These are phyloP conservation scores for Orychophragmus violaceus DNA, from an alignment of 345 rosid genomes.

Conservation along the genomic window DNA sequence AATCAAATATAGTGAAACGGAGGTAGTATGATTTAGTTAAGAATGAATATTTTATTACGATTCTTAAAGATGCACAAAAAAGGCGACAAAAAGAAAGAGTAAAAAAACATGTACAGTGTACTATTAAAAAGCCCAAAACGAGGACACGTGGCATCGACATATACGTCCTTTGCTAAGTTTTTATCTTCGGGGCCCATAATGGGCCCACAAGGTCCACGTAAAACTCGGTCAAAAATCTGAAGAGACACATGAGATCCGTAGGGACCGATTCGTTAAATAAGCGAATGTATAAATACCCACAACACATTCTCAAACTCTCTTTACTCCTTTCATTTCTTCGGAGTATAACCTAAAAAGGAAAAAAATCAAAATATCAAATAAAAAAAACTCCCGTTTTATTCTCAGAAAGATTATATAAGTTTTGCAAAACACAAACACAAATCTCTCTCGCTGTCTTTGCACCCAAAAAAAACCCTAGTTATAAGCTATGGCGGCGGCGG, in stretches of 20 bases:
- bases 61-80: not conserved
- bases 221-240: slow-evolving; percentile 19
- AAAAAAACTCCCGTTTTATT: not conserved
- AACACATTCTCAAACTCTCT: not conserved
- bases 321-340: slow-evolving; percentile 11
- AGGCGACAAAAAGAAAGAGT: not conserved
- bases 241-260: slow-evolving; percentile 29
- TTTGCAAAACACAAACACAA: not conserved
- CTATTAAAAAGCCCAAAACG: not conserved
- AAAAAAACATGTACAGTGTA: not conserved
- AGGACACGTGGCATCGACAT: not conserved
- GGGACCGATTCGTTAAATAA: slow-evolving; percentile 3
- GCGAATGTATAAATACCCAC: slow-evolving; percentile 17
- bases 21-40: not conserved
- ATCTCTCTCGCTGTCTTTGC: not conserved
- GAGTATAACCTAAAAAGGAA: slow-evolving; percentile 12
- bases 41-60: not conserved
- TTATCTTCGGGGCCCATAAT: not conserved
- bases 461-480: not conserved
- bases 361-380: slow-evolving; percentile 3
- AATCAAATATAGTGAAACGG: too few relatives aligned
- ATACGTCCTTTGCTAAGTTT: not conserved
- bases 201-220: not conserved
- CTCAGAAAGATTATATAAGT: not conserved
- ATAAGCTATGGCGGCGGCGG: slow-evolving; percentile 31